Conservation (phyloP, 164 flowering plant genomes). For the grape (Vitis vinifera) region ASM3070453v1 NC_081822.1:1791001-1791500, state of each 20-base stretch:
- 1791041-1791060: slow-evolving; percentile 10
- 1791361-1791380: no score
- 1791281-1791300: slow-evolving; percentile 11
- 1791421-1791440: neutral
- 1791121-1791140: slow-evolving; percentile 38
- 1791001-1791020: no score
- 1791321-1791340: slow-evolving; percentile 5
- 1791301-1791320: slow-evolving; percentile 10
- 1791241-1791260: slow-evolving; percentile 22
- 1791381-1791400: no score
- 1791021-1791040: no score
- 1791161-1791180: slow-evolving; percentile 10
- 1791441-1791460: no score
- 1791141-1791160: slow-evolving; percentile 15
- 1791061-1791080: slow-evolving; percentile 58
- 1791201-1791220: slow-evolving; percentile 30
- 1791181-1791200: slow-evolving; percentile 28
- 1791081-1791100: slow-evolving; percentile 62
- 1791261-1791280: slow-evolving; percentile 17
- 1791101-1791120: slow-evolving; percentile 49
- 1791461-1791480: no score
- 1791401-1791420: no score
- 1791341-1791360: neutral
- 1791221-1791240: neutral
- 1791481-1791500: no score